Base-by-base conservation (phyloP, 2,329 filamentous ascomycete species). In the Tolypocladium pustulatum region DNA sequence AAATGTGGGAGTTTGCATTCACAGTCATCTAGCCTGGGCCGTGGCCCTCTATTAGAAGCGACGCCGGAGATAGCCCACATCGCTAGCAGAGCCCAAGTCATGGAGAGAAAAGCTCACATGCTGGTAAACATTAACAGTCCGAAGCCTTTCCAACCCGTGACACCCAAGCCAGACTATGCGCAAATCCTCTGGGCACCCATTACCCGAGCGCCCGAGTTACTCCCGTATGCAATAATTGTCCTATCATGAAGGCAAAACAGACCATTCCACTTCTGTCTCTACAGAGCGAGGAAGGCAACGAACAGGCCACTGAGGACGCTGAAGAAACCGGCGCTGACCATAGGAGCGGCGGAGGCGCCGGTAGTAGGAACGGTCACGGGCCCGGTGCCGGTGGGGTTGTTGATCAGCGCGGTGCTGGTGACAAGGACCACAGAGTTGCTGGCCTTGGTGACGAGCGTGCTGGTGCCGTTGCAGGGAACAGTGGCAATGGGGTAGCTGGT, bases 251-350 rank as follows among this genome's bases (percentile, higher is more conserved):
- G 60, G 61, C 60, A 63, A 49, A 66, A 58, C 56, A 63, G 49
- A 58, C 58, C 58, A 43, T 58, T 22, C 41, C 32, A 55, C 41
- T 54, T n/a, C 10, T 17, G 13, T 7, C 30, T 54, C 77, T 75
- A 80, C 69, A 79, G 68, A 65, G 74, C 76, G 56, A 79, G 61
- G 61, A 72, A 62, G 61, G 75, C 76, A 61, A 75, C 68, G 61
- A 72, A 71, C 32, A 78, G 64, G 64, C 72, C 75, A 62, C 68
- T 75, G 59, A 76, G 55, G 30, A 75, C 62, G 60, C 72, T 73
- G 56, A 77, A 55, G 41, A 73, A 71, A 63, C 71, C 73, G 34
- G 71, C 72, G n/a, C 68, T 72, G 40, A 72, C 61, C 59, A 68
- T 71, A 59, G 65, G 64, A 60, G 65, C 71, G 59, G 62, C 61